phyloP scores from a whole-genome alignment of 192 early-diverging fungal genomes.

The Gaertneriomyces semiglobifer region DNA sequence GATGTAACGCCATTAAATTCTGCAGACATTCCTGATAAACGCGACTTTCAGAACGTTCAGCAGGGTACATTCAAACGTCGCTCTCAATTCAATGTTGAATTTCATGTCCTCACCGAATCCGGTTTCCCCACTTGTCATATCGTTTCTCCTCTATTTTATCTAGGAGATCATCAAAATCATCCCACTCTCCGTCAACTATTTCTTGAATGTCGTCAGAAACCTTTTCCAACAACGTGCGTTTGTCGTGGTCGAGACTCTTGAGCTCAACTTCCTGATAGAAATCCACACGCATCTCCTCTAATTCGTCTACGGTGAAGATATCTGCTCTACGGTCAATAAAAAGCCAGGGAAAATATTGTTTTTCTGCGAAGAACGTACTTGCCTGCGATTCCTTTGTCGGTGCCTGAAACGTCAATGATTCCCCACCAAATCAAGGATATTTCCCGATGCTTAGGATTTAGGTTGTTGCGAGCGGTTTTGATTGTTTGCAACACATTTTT shows the following conservation, averaged over 20 bases:
- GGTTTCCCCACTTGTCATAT: constrained; percentile 4
- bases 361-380: not conserved
- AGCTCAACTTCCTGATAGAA: constrained; percentile 8
- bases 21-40: constrained; percentile 2
- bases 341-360: not conserved
- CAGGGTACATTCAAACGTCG: not conserved
- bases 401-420: constrained; percentile 4
- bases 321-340: constrained; percentile 9
- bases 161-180: constrained; percentile 6
- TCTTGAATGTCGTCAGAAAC: constrained; percentile 6
- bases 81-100: constrained; percentile 1
- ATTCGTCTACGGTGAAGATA: not conserved
- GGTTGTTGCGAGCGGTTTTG: not conserved
- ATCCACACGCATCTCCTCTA: constrained; percentile 8
- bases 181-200: not conserved
- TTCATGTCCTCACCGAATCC: constrained; percentile 2
- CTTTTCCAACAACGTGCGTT: constrained; percentile 2
- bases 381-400: constrained; percentile 1
- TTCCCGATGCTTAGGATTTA: not conserved
- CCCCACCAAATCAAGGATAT: constrained; percentile 11
- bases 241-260: not conserved
- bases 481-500: constrained; percentile 4
- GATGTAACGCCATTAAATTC: constrained; percentile 4
- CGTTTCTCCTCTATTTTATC: constrained; percentile 6
- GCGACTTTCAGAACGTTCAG: constrained; percentile 2